A percentile compares a stretch with the other conserved stretches of the same genome.
phyloP scores from a whole-genome alignment of 1,284 basidiomycete species.

The Vanrija humicola region DNA sequence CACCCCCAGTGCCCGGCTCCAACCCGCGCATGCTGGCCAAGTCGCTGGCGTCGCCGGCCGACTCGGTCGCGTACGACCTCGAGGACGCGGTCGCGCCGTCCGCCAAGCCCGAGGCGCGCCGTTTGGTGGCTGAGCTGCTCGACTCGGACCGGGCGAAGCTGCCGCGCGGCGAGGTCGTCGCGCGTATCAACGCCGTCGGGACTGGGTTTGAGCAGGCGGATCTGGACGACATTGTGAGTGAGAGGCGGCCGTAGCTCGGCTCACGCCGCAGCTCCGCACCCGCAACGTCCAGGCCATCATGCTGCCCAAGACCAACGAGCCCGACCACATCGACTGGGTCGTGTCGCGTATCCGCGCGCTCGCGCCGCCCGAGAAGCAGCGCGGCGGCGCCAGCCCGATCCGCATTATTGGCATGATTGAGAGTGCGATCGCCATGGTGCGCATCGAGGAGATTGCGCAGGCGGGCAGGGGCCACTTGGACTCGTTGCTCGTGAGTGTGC shows the following conservation, averaged over 20 bases:
- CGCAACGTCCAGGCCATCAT: conserved; percentile 59
- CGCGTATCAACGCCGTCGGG: conserved; percentile 70
- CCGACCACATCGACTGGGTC: conserved; percentile 61
- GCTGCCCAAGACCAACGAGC: conserved; percentile 72
- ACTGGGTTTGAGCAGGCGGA: conserved; percentile 70
- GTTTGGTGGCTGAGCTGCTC: conserved; percentile 59
- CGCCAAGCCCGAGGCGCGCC: conserved; percentile 63
- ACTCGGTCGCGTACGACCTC: conserved; percentile 77
- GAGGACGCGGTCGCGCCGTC: conserved; percentile 74
- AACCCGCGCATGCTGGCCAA: conserved; percentile 76
- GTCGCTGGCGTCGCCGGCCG: conserved; percentile 61
- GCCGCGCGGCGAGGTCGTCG: conserved; percentile 57
- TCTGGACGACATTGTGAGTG: conserved; percentile 59
- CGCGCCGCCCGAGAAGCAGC: conserved; percentile 24
- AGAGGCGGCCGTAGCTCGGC: not conserved
- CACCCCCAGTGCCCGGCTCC: conserved; percentile 63
- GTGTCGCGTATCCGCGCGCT: conserved; percentile 50
- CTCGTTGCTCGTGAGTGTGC: conserved; percentile 28
- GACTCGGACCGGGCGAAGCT: conserved; percentile 25
- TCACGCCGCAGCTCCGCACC: conserved; percentile 29
- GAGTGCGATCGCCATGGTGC: conserved; percentile 59
- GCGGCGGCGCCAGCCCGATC: conserved; percentile 47
- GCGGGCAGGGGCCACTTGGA: conserved; percentile 39
- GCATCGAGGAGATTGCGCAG: conserved; percentile 33
- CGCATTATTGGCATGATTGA: conserved; percentile 72